Evolutionary conservation across 1,284 basidiomycete species (phyloP), one percentile per base, ranked within the genome.

Genomic region (Leccinum angustisporum): DNA sequence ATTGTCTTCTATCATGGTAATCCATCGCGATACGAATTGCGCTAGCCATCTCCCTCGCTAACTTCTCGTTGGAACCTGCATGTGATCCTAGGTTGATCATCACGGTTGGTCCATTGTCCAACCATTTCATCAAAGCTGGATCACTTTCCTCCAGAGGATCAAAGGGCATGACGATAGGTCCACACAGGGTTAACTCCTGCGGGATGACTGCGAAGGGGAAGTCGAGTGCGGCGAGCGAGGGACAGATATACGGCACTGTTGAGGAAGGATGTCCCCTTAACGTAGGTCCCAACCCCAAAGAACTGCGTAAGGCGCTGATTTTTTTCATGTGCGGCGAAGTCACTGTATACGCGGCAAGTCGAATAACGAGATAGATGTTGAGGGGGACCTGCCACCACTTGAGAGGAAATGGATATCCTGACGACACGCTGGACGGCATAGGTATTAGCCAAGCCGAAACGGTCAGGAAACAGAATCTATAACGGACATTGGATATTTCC

Each of bases 41-140:
- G 21, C 34, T 9, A n/a, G 34, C 31, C 61, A 66, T 66, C 61
- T 64, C 64, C 43, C n/a, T 54, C 21, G 56, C 18, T 1, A 11
- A 0, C 8, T 43, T 33, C n/a, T 36, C 53, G 34, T 66, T 13
- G 10, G 50, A 38, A 25, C 40, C 6, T 3, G 46, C 25, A 6
- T 34, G 61, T 9, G 55, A 57, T 13, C 63, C 64, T 10, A 63
- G 21, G 31, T 65, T 64, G 30, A 64, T 25, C 61, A 56, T 33
- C 38, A 66, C 63, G 10, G 61, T 66, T 4, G 56, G 64, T 21
- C 65, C 64, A 1, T 66, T 63, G 34, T 64, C 54, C 21, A 64
- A 21, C 65, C 64, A 65, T 38, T 66, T 56, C 48, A 13, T 40
- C 57, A 65, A 8, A 3, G 9, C 56, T 2, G 65, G 50, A 25